Conservation (phyloP, 2,329 filamentous ascomycete genomes). For the Cladosporium sp. region DNA sequence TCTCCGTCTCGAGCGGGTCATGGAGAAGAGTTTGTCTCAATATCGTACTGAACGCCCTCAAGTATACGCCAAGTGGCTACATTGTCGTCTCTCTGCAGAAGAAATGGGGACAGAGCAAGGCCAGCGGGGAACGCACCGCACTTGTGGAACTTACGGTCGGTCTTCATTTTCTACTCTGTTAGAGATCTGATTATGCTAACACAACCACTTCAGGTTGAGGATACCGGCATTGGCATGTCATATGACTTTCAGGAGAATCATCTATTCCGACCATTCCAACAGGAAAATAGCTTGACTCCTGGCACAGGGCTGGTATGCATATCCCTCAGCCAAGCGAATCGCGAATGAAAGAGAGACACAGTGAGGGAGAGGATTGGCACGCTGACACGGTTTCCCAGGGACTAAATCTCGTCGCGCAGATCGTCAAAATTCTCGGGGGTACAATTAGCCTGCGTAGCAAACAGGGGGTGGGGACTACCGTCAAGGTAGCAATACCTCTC, state of each 20-base stretch:
- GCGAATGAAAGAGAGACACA: no score
- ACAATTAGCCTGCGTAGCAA: constrained; percentile 38
- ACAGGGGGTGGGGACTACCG: constrained; percentile 21
- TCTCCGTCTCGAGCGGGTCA: constrained; percentile 41
- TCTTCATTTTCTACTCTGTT: no score
- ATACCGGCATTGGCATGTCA: constrained; percentile 64
- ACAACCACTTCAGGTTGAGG: constrained; percentile 41
- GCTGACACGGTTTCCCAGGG: constrained; percentile 26
- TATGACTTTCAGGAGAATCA: constrained; percentile 58
- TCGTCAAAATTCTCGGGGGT: constrained; percentile 58
- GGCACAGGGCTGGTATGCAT: constrained; percentile 57
- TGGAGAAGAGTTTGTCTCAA: constrained; percentile 47
- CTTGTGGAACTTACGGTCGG: neutral
- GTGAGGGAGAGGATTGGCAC: no score
- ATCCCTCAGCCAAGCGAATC: no score
- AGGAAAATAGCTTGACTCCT: constrained; percentile 58
- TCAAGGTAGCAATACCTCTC: constrained; percentile 17
- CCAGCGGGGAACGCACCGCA: neutral
- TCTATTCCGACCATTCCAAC: constrained; percentile 61
- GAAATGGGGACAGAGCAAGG: neutral
- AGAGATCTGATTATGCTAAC: neutral
- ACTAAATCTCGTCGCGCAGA: constrained; percentile 57
- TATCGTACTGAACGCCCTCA: constrained; percentile 46
- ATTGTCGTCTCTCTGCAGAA: constrained; percentile 32
- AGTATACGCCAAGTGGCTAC: constrained; percentile 42